phyloP scores from a whole-genome alignment of 768 basidiomycete species.

The Dentipellis sp. region DNA sequence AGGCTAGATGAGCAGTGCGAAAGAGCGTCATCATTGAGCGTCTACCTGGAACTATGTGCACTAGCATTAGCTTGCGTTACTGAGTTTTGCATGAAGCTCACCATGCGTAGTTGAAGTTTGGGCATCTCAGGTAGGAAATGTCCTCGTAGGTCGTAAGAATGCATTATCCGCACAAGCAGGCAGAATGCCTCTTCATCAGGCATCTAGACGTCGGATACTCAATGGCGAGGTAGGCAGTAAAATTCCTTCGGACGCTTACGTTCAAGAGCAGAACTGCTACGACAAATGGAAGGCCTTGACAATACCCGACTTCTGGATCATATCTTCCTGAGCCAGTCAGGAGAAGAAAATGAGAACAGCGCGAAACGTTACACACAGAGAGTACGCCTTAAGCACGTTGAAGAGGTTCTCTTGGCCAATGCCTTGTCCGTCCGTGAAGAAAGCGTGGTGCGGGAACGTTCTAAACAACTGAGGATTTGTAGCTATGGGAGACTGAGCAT shows the following conservation, averaged over 20 bases:
- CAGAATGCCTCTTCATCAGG: conserved; percentile 99
- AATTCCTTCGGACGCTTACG: conserved; percentile 33
- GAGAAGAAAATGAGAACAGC: background rate
- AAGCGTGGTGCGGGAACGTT: conserved; percentile 95
- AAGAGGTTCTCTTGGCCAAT: conserved; percentile 96
- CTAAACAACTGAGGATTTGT: conserved; percentile 26
- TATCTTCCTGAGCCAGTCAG: conserved; percentile 38
- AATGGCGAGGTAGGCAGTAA: background rate
- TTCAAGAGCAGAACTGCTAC: conserved; percentile 90
- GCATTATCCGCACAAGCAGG: conserved; percentile 88
- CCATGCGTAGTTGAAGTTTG: conserved; percentile 85
- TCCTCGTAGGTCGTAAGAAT: conserved; percentile 91
- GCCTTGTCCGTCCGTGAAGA: conserved; percentile 90
- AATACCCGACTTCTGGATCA: conserved; percentile 92
- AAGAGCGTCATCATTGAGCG: background rate
- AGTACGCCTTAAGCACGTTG: conserved; percentile 97
- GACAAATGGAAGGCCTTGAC: conserved; percentile 94
- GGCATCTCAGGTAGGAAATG: conserved; percentile 99
- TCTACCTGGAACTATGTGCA: conserved; percentile 47
- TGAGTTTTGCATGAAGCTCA: conserved; percentile 25
- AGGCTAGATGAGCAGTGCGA: conserved; percentile 3
- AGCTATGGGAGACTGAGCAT: conserved; percentile 1
- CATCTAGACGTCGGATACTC: conserved; percentile 51
- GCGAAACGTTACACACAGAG: conserved; percentile 44
- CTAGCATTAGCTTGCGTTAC: background rate